These are phyloP conservation scores for Heritiera littoralis DNA, from an alignment of 345 rosid species.

Conservation along the genomic window DNA sequence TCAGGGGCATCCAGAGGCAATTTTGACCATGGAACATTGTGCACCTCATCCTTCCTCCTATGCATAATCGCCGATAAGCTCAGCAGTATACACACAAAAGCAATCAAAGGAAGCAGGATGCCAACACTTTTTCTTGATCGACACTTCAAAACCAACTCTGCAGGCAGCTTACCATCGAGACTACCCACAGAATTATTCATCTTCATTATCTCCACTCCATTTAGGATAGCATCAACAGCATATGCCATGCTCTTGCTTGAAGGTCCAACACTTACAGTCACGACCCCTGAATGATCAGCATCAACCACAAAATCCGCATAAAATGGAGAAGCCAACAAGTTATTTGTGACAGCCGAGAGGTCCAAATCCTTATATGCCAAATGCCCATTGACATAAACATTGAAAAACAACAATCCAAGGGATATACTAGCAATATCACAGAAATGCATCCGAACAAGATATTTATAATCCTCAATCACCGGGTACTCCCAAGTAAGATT, in stretches of 20 bases:
- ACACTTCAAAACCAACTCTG: conserved; percentile 48
- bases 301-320: conserved; percentile 64
- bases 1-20: conserved; percentile 50
- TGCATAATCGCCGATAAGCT: conserved; percentile 47
- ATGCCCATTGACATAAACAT: conserved; percentile 65
- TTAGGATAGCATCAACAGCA: conserved; percentile 66
- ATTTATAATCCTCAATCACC: conserved; percentile 46
- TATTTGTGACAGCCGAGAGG: conserved; percentile 31
- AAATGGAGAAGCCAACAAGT: conserved; percentile 66
- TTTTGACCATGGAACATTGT: conserved; percentile 55
- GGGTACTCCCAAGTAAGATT: conserved; percentile 82
- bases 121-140: conserved; percentile 52
- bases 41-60: conserved; percentile 39
- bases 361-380: conserved; percentile 65
- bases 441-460: conserved; percentile 79
- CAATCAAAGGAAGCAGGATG: conserved; percentile 54
- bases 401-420: conserved; percentile 57
- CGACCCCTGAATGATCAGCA: conserved; percentile 33
- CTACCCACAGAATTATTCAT: conserved; percentile 86
- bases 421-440: conserved; percentile 82
- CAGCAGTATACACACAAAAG: conserved; percentile 60
- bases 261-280: conserved; percentile 71
- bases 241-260: conserved; percentile 50
- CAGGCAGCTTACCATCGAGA: conserved; percentile 59
- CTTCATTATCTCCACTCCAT: conserved; percentile 91